A percentile compares a stretch with the other conserved stretches of the same genome.
phyloP scores from a whole-genome alignment of 1,284 basidiomycete genomes.

The Cutaneotrichosporon sp. region DNA sequence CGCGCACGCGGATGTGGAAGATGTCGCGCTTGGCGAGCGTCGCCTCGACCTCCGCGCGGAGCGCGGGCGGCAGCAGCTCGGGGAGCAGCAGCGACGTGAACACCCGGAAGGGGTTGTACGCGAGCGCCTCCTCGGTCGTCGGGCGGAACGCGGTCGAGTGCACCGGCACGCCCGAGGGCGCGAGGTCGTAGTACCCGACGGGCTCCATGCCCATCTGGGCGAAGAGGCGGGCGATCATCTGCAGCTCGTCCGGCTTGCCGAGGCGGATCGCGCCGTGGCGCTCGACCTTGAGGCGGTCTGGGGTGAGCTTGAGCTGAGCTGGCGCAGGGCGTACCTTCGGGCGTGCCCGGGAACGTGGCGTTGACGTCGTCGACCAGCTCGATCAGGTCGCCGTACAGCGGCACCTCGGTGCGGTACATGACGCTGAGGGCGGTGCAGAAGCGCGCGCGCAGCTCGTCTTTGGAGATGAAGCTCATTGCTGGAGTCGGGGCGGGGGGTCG shows the following conservation, averaged over 20 bases:
- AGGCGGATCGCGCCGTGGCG: slow-evolving; percentile 56
- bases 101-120: slow-evolving; percentile 54
- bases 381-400: slow-evolving; percentile 54
- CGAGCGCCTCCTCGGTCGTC: slow-evolving; percentile 35
- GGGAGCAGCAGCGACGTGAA: slow-evolving; percentile 53
- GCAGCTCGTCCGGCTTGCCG: slow-evolving; percentile 51
- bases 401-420: slow-evolving; percentile 54
- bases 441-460: slow-evolving; percentile 45
- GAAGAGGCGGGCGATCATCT: slow-evolving; percentile 52
- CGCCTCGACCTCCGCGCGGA: slow-evolving; percentile 38
- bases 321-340: slow-evolving; percentile 14
- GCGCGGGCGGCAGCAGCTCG: slow-evolving; percentile 45
- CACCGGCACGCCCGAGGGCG: slow-evolving; percentile 52
- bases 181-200: slow-evolving; percentile 56
- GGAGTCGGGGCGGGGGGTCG: not conserved
- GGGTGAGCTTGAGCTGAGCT: slow-evolving; percentile 1
- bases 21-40: slow-evolving; percentile 48
- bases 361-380: slow-evolving; percentile 53
- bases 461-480: slow-evolving; percentile 16
- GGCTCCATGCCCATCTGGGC: slow-evolving; percentile 52
- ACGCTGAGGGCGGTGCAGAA: slow-evolving; percentile 49
- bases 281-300: slow-evolving; percentile 52
- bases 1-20: slow-evolving; percentile 42
- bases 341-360: slow-evolving; percentile 15
- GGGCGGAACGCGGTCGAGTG: slow-evolving; percentile 56